A percentile compares a stretch with the other conserved stretches of the same genome.
Evolutionary conservation across 345 rosid genomes (phyloP).

Genomic region (Eucalyptus leucophloia): DNA sequence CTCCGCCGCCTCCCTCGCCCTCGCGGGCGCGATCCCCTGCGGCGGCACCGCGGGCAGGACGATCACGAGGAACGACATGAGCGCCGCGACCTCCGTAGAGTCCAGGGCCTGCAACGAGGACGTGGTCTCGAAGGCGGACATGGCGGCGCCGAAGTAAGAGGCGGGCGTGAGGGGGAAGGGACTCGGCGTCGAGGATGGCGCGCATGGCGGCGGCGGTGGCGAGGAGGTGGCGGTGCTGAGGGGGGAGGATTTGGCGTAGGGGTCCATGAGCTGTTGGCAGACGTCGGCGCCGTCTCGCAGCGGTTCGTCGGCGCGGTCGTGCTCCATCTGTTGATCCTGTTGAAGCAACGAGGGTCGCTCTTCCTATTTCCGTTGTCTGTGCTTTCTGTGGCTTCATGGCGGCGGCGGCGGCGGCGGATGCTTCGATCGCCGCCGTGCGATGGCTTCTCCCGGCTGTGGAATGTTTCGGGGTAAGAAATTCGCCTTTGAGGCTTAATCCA

Average conservation of each 20-base stretch:
- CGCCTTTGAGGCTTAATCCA: neutral
- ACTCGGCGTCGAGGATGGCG: slow-evolving; percentile 61
- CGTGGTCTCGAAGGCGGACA: too few species aligned
- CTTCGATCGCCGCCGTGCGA: neutral
- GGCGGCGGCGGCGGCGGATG: too few species aligned
- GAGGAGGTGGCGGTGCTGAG: slow-evolving; percentile 76
- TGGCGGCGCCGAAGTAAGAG: too few species aligned
- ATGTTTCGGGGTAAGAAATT: neutral
- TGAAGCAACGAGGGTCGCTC: too few species aligned
- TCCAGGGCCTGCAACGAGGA: too few species aligned
- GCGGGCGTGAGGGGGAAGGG: slow-evolving; percentile 7
- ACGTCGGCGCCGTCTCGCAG: slow-evolving; percentile 27
- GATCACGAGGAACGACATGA: slow-evolving; percentile 46
- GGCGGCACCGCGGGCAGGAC: slow-evolving; percentile 40
- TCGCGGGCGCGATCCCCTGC: slow-evolving; percentile 24
- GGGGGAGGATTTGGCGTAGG: too few species aligned
- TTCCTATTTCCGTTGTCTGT: too few species aligned
- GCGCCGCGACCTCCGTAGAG: too few species aligned
- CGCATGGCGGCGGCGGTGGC: slow-evolving; percentile 84
- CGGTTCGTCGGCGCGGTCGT: neutral
- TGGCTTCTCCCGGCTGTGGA: too few species aligned
- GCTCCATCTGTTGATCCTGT: neutral
- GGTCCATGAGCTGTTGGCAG: slow-evolving; percentile 72
- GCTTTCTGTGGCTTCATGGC: too few species aligned
- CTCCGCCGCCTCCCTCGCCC: slow-evolving; percentile 53